Percentiles rank a stretch among this genome's conserved stretches.
Conservation (phyloP, 164 flowering plant genomes). For the Nymphaea thermarum region DNA sequence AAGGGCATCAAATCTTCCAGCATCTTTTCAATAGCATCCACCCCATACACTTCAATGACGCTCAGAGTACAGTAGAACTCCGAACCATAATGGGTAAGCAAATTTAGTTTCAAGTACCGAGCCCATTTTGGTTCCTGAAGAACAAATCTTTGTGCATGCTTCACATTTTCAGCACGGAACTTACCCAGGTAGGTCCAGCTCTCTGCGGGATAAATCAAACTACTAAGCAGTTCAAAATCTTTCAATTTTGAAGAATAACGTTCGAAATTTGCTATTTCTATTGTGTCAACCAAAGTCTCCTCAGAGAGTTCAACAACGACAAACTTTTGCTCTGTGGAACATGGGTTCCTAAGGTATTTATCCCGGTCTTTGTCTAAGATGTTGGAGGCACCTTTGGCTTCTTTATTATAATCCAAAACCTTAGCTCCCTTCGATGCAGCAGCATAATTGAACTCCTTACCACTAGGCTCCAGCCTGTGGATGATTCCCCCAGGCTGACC, state of each 20-base stretch:
- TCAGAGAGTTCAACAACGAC: slow-evolving; percentile 91
- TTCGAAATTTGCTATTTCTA: slow-evolving; percentile 87
- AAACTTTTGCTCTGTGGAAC: slow-evolving; percentile 89
- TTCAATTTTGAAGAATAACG: slow-evolving; percentile 85
- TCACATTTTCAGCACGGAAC: slow-evolving; percentile 72
- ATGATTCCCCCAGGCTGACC: slow-evolving; percentile 41
- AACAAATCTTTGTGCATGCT: slow-evolving; percentile 68
- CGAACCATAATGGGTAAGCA: slow-evolving; percentile 79
- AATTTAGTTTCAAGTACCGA: slow-evolving; percentile 66
- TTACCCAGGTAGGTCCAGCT: slow-evolving; percentile 71
- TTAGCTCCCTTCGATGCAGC: slow-evolving; percentile 92
- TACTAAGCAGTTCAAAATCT: slow-evolving; percentile 81
- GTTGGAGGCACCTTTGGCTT: slow-evolving; percentile 84
- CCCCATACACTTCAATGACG: slow-evolving; percentile 77
- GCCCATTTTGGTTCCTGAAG: slow-evolving; percentile 90
- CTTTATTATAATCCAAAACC: slow-evolving; percentile 73
- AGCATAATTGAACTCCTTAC: slow-evolving; percentile 85
- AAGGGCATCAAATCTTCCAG: slow-evolving; percentile 80
- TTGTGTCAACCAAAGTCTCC: slow-evolving; percentile 80
- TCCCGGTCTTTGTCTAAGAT: slow-evolving; percentile 79
- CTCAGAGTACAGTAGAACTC: slow-evolving; percentile 96
- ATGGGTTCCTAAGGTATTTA: slow-evolving; percentile 91
- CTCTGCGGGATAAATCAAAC: slow-evolving; percentile 80
- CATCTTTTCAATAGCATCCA: slow-evolving; percentile 95
- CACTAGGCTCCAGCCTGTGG: slow-evolving; percentile 84